phyloP scores from a whole-genome alignment of 257 asterid genomes.

The Prunella vulgaris region DNA sequence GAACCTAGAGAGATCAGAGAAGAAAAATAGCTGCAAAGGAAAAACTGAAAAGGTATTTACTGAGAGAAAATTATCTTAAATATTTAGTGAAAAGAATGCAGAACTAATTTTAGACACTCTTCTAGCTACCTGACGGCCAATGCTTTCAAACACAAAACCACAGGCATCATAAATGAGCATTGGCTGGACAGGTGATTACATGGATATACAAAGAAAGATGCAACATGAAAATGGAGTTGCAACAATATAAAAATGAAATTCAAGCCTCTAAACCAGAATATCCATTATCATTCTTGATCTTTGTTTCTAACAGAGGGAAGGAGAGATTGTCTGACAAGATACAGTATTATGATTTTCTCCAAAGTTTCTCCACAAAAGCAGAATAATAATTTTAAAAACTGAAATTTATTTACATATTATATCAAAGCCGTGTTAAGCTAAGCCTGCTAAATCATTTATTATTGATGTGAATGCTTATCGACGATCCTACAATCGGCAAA shows the following conservation, averaged over 20 bases:
- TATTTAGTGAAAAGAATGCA: not conserved
- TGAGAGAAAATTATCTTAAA: not conserved
- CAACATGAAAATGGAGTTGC: not conserved
- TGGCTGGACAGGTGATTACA: not conserved
- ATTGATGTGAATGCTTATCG: not conserved
- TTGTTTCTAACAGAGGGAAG: not conserved
- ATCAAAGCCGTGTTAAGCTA: not conserved
- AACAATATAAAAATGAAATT: not conserved
- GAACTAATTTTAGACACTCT: not conserved
- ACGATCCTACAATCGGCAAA: not conserved
- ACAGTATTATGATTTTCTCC: not conserved
- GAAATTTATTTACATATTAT: too few species aligned
- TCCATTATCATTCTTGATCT: not conserved
- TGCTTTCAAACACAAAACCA: not conserved
- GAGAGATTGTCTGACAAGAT: not conserved
- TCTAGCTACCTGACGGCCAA: not conserved
- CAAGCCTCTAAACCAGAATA: constrained; percentile 3
- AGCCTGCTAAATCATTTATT: not conserved
- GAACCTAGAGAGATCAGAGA: not conserved
- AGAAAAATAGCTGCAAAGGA: not conserved
- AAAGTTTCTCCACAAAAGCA: not conserved
- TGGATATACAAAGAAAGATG: not conserved
- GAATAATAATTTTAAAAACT: not conserved
- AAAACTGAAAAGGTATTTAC: not conserved
- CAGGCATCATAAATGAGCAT: constrained; percentile 8